These are phyloP conservation scores for Flueggea neowawraea DNA, from an alignment of 441 rosid species.

Conservation along the genomic window DNA sequence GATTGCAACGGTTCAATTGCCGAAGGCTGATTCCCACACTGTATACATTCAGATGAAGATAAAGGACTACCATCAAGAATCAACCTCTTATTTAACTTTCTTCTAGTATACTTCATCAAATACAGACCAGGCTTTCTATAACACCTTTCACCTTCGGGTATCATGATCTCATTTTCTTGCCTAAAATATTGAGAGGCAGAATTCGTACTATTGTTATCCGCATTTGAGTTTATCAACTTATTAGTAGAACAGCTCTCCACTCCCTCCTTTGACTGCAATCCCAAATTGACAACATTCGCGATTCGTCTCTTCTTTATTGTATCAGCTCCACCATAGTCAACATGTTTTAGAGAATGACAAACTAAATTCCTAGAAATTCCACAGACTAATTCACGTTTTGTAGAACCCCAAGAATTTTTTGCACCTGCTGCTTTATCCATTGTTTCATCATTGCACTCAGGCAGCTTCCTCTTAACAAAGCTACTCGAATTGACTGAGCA, in stretches of 20 bases:
- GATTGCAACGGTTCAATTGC: neutral
- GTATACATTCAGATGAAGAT: neutral
- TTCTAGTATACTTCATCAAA: neutral
- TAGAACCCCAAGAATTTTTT: too few species aligned
- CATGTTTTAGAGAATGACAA: conserved; percentile 7
- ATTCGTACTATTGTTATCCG: conserved; percentile 11
- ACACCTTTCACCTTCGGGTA: neutral
- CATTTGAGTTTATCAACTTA: conserved; percentile 23
- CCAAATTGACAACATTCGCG: conserved; percentile 12
- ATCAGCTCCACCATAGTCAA: conserved; percentile 4
- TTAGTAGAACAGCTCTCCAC: conserved; percentile 24
- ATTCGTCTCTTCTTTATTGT: neutral
- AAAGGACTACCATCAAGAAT: neutral
- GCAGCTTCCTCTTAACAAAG: conserved; percentile 8
- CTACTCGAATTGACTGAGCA: conserved; percentile 8
- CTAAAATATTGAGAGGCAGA: neutral
- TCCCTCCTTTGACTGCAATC: conserved; percentile 20
- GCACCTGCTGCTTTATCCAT: conserved; percentile 4
- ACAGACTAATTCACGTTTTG: too few species aligned
- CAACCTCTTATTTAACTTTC: neutral
- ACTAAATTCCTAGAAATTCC: conserved; percentile 1
- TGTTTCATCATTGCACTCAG: conserved; percentile 1
- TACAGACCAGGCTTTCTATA: neutral
- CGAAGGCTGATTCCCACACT: neutral
- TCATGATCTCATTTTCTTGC: neutral